These are phyloP conservation scores for Chrysosporium queenslandicum DNA, from an alignment of 2,329 filamentous ascomycete genomes.

Conservation along the genomic window DNA sequence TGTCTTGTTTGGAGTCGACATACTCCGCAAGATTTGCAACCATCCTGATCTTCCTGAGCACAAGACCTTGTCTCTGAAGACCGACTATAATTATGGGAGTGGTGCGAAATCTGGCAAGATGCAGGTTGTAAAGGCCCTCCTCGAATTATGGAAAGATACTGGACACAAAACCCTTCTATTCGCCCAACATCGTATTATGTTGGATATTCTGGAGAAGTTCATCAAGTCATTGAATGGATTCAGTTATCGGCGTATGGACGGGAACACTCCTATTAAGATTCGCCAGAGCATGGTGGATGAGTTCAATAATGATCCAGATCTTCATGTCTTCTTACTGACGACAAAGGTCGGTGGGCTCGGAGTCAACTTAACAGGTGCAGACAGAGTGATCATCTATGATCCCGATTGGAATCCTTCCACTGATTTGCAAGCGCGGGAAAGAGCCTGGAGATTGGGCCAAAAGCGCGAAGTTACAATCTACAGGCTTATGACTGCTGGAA, in stretches of 20 bases:
- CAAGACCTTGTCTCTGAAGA: constrained; percentile 47
- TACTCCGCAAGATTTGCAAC: constrained; percentile 92
- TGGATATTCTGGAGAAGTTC: constrained; percentile 84
- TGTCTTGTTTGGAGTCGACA: constrained; percentile 80
- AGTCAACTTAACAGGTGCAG: constrained; percentile 87
- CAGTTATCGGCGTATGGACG: constrained; percentile 84
- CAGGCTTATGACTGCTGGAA: constrained; percentile 93
- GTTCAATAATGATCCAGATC: constrained; percentile 70
- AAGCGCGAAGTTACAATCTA: constrained; percentile 94
- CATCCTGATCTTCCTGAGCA: constrained; percentile 82
- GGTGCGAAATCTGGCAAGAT: constrained; percentile 82
- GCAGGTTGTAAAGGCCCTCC: constrained; percentile 79
- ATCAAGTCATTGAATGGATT: constrained; percentile 58
- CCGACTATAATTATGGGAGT: constrained; percentile 66
- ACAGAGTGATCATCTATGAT: constrained; percentile 95
- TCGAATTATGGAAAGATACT: constrained; percentile 82
- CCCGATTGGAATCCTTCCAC: constrained; percentile 98
- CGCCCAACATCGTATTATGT: constrained; percentile 86
- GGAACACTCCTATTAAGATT: constrained; percentile 74
- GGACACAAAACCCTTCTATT: constrained; percentile 92
- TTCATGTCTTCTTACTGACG: constrained; percentile 85
- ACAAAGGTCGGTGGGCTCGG: constrained; percentile 92
- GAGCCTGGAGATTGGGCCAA: constrained; percentile 91
- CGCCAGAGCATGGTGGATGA: constrained; percentile 85
- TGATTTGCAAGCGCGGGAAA: constrained; percentile 85